Conservation (phyloP, 2,329 filamentous ascomycete genomes). For the Dactylellina haptotyla region DNA sequence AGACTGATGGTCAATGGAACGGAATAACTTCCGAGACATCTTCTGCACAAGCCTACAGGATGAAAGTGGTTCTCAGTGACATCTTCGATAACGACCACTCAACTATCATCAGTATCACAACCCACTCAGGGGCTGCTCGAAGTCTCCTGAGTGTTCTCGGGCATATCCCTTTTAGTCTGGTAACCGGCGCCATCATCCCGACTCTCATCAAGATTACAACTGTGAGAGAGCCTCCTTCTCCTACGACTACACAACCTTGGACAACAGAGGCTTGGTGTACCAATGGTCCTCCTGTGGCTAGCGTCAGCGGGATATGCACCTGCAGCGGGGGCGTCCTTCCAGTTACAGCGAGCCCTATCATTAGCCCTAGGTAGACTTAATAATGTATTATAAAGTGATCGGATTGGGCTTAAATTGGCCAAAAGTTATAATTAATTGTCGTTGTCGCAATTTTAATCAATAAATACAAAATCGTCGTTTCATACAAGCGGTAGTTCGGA, state of each 20-base stretch:
- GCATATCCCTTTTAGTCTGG: slow-evolving; percentile 71
- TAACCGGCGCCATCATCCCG: slow-evolving; percentile 74
- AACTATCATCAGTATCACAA: slow-evolving; percentile 70
- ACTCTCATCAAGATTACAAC: slow-evolving; percentile 71
- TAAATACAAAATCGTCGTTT: too few species aligned
- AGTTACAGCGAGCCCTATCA: slow-evolving; percentile 41
- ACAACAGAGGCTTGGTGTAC: slow-evolving; percentile 57
- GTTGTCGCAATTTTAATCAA: too few species aligned
- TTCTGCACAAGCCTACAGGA: slow-evolving; percentile 66
- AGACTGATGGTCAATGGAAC: slow-evolving; percentile 68
- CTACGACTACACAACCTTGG: slow-evolving; percentile 59
- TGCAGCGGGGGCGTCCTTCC: slow-evolving; percentile 28
- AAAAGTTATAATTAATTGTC: too few species aligned
- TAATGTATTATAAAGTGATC: too few species aligned
- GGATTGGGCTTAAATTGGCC: too few species aligned
- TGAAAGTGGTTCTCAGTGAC: slow-evolving; percentile 67
- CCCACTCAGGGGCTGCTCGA: slow-evolving; percentile 69
- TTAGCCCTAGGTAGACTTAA: slow-evolving; percentile 43
- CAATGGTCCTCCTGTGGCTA: slow-evolving; percentile 43
- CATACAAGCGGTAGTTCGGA: too few species aligned
- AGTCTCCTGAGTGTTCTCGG: slow-evolving; percentile 68
- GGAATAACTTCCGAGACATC: slow-evolving; percentile 65
- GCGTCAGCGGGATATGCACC: slow-evolving; percentile 37
- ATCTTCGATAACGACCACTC: slow-evolving; percentile 67
- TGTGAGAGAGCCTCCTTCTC: slow-evolving; percentile 59